Base-by-base conservation (phyloP, 1,284 basidiomycete species). In the Cutaneotrichosporon curvatum region DNA sequence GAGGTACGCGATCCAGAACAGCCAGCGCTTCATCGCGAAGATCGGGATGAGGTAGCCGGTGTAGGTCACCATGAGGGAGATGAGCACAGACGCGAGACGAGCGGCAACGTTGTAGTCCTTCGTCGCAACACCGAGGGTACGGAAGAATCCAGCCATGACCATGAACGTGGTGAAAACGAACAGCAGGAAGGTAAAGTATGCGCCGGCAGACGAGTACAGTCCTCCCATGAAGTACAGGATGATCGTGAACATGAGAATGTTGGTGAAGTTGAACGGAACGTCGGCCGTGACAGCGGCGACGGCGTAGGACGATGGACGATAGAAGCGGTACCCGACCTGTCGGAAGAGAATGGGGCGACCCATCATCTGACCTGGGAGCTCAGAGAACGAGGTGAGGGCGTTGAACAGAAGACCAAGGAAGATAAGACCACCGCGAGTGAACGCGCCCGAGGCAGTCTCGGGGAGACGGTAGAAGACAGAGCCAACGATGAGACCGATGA, bases 381-480 rank as follows among this genome's bases (percentile, higher is more conserved):
- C 84, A 47, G 81, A 79, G 67, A 69, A 69, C 19, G 67, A 66
- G 4, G 67, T 69, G 16, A 69, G 58, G 37, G 67, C 63, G 45
- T 81, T 83, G 22, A 84, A 83, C 23, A 91, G 70, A 50, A 90
- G 72, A 40, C 81, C 81, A 42, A 77, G 67, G 69, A 91, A 91
- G 45, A 92, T 81, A 36, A 87, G 81, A 70, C 86, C 81, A 23
- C 87, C 89, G 54, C 88, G 80, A 18, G 87, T 89, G 72, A 94
- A 94, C 0, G 84, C 85, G 32, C 88, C 88, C 31, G 78, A 78
- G 8, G 87, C 80, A 0, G 84, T 83, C 15, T 76, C 59, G 3
- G 86, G 84, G 25, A 85, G 77, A 45, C 85, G 79, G 59, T 81
- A 80, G 72, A 80, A 91, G 14, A 83, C 81, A 16, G 78, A 81